These are phyloP conservation scores for Colletotrichum abscissum DNA, from an alignment of 2,329 filamentous ascomycete genomes.

Conservation along the genomic window DNA sequence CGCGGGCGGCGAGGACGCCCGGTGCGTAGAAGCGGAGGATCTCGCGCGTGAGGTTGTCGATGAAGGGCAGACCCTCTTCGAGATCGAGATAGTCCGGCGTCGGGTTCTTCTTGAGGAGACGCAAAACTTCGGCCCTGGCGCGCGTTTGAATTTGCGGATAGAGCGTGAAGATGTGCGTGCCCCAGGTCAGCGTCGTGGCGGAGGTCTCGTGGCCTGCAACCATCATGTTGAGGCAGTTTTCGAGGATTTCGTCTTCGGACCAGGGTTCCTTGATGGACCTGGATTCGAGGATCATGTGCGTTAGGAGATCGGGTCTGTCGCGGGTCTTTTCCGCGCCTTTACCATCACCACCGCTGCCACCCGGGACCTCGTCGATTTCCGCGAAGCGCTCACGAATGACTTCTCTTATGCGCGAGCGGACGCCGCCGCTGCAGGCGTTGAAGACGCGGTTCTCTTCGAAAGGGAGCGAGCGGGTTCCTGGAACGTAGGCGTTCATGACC, in stretches of 20 bases:
- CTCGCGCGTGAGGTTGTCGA: slow-evolving; percentile 57
- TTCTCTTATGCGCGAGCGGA: slow-evolving; percentile 43
- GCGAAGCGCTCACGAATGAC: slow-evolving; percentile 41
- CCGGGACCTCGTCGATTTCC: slow-evolving; percentile 30
- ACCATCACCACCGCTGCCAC: not conserved
- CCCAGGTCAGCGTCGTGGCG: slow-evolving; percentile 53
- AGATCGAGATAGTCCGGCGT: slow-evolving; percentile 50
- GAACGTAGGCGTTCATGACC: slow-evolving; percentile 46
- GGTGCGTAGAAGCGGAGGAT: slow-evolving; percentile 54
- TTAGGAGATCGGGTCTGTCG: slow-evolving; percentile 43
- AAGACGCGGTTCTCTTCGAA: slow-evolving; percentile 50
- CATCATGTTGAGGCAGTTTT: slow-evolving; percentile 55
- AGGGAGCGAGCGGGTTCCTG: slow-evolving; percentile 48
- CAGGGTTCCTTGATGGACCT: slow-evolving; percentile 34
- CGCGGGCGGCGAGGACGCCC: slow-evolving; percentile 46
- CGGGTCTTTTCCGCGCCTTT: slow-evolving; percentile 2
- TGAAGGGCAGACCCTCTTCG: slow-evolving; percentile 52
- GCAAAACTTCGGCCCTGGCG: slow-evolving; percentile 52
- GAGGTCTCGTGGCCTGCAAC: slow-evolving; percentile 59
- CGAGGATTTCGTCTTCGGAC: slow-evolving; percentile 46
- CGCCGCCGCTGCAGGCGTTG: slow-evolving; percentile 42
- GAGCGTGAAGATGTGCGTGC: slow-evolving; percentile 49
- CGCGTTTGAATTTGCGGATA: slow-evolving; percentile 50
- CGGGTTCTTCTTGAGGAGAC: slow-evolving; percentile 51
- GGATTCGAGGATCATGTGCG: slow-evolving; percentile 48